These are phyloP conservation scores for Saksenaea oblongispora DNA, from an alignment of 371 early-diverging fungal species.

Conservation along the genomic window DNA sequence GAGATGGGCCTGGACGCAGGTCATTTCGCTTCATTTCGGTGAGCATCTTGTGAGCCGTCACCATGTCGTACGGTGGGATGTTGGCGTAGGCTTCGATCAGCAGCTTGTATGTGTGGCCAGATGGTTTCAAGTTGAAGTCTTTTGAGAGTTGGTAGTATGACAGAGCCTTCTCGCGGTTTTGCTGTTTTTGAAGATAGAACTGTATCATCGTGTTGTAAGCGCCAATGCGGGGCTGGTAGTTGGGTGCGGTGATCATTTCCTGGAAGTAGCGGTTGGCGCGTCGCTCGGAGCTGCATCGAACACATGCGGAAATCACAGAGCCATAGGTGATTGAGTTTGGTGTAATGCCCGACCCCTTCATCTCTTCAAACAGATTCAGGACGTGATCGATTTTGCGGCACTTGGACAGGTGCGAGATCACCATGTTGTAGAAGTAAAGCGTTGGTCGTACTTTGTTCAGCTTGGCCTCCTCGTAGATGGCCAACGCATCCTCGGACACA, in stretches of 20 bases:
- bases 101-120: slow-evolving; percentile 58
- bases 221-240: slow-evolving; percentile 58
- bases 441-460: slow-evolving; percentile 55
- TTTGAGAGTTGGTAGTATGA: slow-evolving; percentile 51
- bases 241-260: slow-evolving; percentile 50
- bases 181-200: slow-evolving; percentile 59
- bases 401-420: slow-evolving; percentile 61
- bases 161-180: slow-evolving; percentile 55
- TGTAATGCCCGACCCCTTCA: slow-evolving; percentile 47
- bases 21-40: slow-evolving; percentile 52
- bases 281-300: slow-evolving; percentile 53
- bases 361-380: slow-evolving; percentile 54
- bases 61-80: slow-evolving; percentile 63
- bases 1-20: slow-evolving; percentile 47
- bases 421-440: slow-evolving; percentile 64
- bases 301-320: slow-evolving; percentile 61
- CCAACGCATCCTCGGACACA: slow-evolving; percentile 56
- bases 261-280: slow-evolving; percentile 51
- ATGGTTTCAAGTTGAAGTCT: slow-evolving; percentile 44
- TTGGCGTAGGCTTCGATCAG: slow-evolving; percentile 63
- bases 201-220: slow-evolving; percentile 67
- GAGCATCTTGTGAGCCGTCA: slow-evolving; percentile 53
- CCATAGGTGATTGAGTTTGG: slow-evolving; percentile 66
- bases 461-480: slow-evolving; percentile 59
- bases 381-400: slow-evolving; percentile 57